These are phyloP conservation scores for Martiniozyma asiatica DNA, from an alignment of 1,139 yeast species.

Conservation along the genomic window DNA sequence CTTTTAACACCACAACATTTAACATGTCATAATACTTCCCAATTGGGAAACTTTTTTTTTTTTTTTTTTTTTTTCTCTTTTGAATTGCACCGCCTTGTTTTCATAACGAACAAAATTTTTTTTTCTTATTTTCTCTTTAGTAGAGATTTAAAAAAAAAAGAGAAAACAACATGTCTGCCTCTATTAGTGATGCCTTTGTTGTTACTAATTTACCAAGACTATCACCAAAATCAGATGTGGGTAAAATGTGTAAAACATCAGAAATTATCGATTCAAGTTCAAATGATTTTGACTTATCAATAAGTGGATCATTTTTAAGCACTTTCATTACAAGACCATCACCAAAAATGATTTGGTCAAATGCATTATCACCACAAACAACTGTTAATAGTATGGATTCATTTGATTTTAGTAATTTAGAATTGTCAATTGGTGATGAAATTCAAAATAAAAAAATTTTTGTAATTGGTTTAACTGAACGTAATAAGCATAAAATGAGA, in stretches of 20 bases:
- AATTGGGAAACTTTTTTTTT: slow-evolving; percentile 7
- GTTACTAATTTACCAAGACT: slow-evolving; percentile 22
- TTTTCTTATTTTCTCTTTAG: neutral
- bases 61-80: too few relatives aligned
- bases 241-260: slow-evolving; percentile 17
- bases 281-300: slow-evolving; percentile 39
- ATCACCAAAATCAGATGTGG: slow-evolving; percentile 14
- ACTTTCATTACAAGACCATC: slow-evolving; percentile 68
- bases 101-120: neutral
- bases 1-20: too few relatives aligned
- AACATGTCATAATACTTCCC: too few relatives aligned
- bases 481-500: slow-evolving; percentile 31
- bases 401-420: slow-evolving; percentile 8
- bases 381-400: slow-evolving; percentile 26
- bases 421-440: slow-evolving; percentile 6
- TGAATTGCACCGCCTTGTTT: neutral
- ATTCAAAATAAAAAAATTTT: slow-evolving; percentile 16
- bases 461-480: slow-evolving; percentile 36
- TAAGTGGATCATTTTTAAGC: slow-evolving; percentile 67
- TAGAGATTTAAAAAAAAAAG: neutral
- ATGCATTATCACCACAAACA: slow-evolving; percentile 55
- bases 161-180: slow-evolving; percentile 17
- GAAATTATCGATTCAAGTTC: slow-evolving; percentile 15
- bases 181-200: slow-evolving; percentile 21
- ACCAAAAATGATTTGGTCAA: slow-evolving; percentile 67